phyloP scores from a whole-genome alignment of 2,329 filamentous ascomycete species.

The Colletotrichum neosansevieriae region DNA sequence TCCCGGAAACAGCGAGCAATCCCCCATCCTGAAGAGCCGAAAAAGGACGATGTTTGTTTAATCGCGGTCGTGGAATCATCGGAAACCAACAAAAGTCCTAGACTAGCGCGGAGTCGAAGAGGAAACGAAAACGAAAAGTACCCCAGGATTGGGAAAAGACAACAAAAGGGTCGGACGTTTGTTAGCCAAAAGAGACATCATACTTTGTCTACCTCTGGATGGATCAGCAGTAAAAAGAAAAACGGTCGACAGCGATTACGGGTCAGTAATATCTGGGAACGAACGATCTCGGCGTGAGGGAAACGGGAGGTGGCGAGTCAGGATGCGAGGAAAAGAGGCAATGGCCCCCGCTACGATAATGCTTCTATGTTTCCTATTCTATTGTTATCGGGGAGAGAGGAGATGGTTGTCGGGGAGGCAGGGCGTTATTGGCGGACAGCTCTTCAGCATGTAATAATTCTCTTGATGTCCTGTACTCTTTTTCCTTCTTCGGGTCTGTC shows the following conservation, averaged over 20 bases:
- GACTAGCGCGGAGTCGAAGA: slow-evolving; percentile 36
- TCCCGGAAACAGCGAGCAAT: slow-evolving; percentile 30
- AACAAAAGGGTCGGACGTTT: slow-evolving; percentile 5
- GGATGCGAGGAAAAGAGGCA: slow-evolving; percentile 29
- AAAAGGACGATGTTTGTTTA: slow-evolving; percentile 10
- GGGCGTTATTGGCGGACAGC: slow-evolving; percentile 47
- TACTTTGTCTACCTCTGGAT: background rate
- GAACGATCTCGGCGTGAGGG: background rate
- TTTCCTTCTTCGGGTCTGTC: slow-evolving; percentile 44
- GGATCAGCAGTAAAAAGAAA: slow-evolving; percentile 9
- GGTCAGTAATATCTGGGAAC: slow-evolving; percentile 28
- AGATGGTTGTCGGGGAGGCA: slow-evolving; percentile 46
- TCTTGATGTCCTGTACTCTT: slow-evolving; percentile 55
- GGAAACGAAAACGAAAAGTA: slow-evolving; percentile 29
- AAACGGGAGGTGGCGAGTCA: slow-evolving; percentile 26
- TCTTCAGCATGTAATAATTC: slow-evolving; percentile 64
- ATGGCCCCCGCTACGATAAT: slow-evolving; percentile 41
- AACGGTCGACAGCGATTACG: slow-evolving; percentile 18
- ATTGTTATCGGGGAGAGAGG: slow-evolving; percentile 37
- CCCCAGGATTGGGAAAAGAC: slow-evolving; percentile 18
- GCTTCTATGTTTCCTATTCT: slow-evolving; percentile 40
- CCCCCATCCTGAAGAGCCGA: slow-evolving; percentile 11
- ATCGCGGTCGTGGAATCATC: slow-evolving; percentile 27
- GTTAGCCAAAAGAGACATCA: slow-evolving; percentile 10
- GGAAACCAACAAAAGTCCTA: slow-evolving; percentile 34